A percentile compares a stretch with the other conserved stretches of the same genome.
phyloP scores from a whole-genome alignment of 257 asterid genomes.

The Gardenia jasminoides region DNA sequence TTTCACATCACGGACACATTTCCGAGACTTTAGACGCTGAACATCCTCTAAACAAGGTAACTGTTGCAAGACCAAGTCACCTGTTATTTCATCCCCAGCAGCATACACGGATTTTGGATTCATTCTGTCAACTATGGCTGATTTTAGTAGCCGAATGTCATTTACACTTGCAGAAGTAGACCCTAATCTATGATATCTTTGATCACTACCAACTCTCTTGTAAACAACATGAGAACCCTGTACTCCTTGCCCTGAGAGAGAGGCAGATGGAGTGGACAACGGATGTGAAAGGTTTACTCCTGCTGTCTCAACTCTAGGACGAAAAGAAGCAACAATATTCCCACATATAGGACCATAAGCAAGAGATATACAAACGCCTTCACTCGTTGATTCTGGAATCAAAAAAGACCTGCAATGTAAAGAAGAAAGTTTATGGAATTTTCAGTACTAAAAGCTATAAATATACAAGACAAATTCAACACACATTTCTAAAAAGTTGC shows the following conservation, averaged over 20 bases:
- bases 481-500: not conserved
- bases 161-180: conserved; percentile 53
- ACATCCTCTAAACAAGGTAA: conserved; percentile 51
- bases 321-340: conserved; percentile 82
- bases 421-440: conserved; percentile 6
- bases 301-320: conserved; percentile 63
- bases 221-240: conserved; percentile 64
- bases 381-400: conserved; percentile 64
- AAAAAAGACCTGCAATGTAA: conserved; percentile 50
- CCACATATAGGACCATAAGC: conserved; percentile 52
- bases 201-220: conserved; percentile 28
- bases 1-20: conserved; percentile 67
- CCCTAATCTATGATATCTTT: conserved; percentile 47
- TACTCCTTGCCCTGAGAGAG: conserved; percentile 39
- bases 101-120: conserved; percentile 50
- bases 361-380: conserved; percentile 90
- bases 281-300: conserved; percentile 48
- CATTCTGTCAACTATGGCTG: conserved; percentile 59
- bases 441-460: not conserved
- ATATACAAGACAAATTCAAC: not conserved
- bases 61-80: conserved; percentile 61
- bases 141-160: conserved; percentile 63
- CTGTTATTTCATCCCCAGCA: conserved; percentile 57
- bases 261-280: conserved; percentile 33
- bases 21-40: conserved; percentile 42